Evolutionary conservation across 1,284 basidiomycete species (phyloP).

Genomic region (Pseudozyma sp.): DNA sequence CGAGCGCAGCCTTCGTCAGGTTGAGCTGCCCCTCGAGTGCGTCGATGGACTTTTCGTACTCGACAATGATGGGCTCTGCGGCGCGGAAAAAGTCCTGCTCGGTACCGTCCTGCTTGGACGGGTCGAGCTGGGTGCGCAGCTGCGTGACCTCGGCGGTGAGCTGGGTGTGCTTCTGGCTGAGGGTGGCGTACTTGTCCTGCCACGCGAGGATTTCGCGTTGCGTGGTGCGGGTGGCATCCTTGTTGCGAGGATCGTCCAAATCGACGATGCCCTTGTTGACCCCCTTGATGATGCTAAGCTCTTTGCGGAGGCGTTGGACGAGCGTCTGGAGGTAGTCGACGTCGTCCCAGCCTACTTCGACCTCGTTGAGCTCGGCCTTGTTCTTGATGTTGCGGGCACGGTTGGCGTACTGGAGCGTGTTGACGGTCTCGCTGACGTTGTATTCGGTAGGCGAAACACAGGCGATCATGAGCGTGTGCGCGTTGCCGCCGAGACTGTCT

Average conservation of each 20-base stretch:
- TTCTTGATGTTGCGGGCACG: slow-evolving; percentile 98
- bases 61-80: slow-evolving; percentile 91
- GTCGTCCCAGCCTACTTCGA: slow-evolving; percentile 98
- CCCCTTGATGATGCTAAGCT: slow-evolving; percentile 81
- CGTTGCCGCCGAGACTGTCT: slow-evolving; percentile 98
- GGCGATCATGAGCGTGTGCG: slow-evolving; percentile 98
- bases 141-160: slow-evolving; percentile 85
- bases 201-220: slow-evolving; percentile 79
- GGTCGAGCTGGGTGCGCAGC: slow-evolving; percentile 57
- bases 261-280: slow-evolving; percentile 68
- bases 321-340: slow-evolving; percentile 87
- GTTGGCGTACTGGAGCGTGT: slow-evolving; percentile 98
- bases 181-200: slow-evolving; percentile 82
- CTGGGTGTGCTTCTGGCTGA: slow-evolving; percentile 84
- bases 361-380: slow-evolving; percentile 87
- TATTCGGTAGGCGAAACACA: slow-evolving; percentile 95
- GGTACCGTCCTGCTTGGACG: slow-evolving; percentile 69
- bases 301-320: slow-evolving; percentile 77
- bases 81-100: slow-evolving; percentile 89
- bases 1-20: slow-evolving; percentile 85
- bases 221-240: slow-evolving; percentile 31
- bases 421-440: slow-evolving; percentile 93
- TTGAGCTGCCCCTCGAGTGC: slow-evolving; percentile 94
- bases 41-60: slow-evolving; percentile 97
- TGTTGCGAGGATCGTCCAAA: slow-evolving; percentile 36